phyloP scores from a whole-genome alignment of 2,329 filamentous ascomycete genomes.

The Elsinoe perseae region DNA sequence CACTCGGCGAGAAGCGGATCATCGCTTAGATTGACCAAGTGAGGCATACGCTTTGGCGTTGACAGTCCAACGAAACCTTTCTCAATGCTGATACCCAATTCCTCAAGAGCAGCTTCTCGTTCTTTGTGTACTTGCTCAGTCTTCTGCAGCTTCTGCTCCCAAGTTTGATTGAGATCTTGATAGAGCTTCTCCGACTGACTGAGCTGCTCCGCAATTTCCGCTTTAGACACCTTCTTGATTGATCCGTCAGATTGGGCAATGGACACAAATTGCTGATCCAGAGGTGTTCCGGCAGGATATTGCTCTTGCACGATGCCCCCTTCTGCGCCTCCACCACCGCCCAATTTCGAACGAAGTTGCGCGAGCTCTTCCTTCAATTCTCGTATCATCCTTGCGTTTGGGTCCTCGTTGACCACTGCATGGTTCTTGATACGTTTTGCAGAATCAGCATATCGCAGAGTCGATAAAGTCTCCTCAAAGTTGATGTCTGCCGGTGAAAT shows the following conservation, averaged over 20 bases:
- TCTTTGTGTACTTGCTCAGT: slow-evolving; percentile 98
- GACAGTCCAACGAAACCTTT: slow-evolving; percentile 94
- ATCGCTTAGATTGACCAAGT: slow-evolving; percentile 87
- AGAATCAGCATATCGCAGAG: slow-evolving; percentile 90
- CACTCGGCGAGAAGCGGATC: slow-evolving; percentile 85
- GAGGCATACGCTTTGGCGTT: slow-evolving; percentile 98
- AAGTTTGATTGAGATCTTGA: slow-evolving; percentile 93
- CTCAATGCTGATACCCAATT: slow-evolving; percentile 96
- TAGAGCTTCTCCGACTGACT: slow-evolving; percentile 95
- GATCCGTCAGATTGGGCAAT: slow-evolving; percentile 79
- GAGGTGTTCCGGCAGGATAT: slow-evolving; percentile 85
- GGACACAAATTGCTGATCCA: slow-evolving; percentile 94
- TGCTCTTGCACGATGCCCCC: slow-evolving; percentile 61
- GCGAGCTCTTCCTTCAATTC: slow-evolving; percentile 93
- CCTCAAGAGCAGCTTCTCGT: slow-evolving; percentile 86
- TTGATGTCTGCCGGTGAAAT: slow-evolving; percentile 99
- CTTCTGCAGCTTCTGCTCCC: slow-evolving; percentile 92
- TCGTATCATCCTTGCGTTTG: slow-evolving; percentile 96
- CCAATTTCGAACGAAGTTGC: slow-evolving; percentile 75
- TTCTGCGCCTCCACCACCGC: slow-evolving; percentile 36
- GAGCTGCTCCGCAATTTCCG: slow-evolving; percentile 93
- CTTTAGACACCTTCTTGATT: slow-evolving; percentile 93
- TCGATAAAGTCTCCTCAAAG: slow-evolving; percentile 94
- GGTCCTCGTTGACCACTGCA: slow-evolving; percentile 96
- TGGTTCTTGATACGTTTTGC: slow-evolving; percentile 99